Conservation (phyloP, 176 grass and related monocot genomes). For the Coix lacrymajobi region DNA sequence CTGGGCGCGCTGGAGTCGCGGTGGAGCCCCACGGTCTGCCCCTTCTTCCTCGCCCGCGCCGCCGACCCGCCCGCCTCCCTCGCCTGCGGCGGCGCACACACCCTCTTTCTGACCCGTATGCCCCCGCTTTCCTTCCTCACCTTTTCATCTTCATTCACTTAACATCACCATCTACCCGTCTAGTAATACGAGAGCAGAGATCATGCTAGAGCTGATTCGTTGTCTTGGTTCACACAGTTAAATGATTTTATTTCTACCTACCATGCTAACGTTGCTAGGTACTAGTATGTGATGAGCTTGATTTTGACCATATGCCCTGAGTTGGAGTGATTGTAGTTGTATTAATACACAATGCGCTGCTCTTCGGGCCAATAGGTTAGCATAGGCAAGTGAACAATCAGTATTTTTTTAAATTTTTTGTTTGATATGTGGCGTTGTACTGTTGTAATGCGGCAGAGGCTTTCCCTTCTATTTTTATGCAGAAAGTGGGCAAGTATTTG, state of each 20-base stretch:
- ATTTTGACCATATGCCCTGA: not conserved
- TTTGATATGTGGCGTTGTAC: not conserved
- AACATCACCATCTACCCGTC: not conserved
- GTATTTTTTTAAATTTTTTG: not conserved
- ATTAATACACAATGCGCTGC: not conserved
- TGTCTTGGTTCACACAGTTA: not conserved
- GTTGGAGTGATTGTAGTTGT: not conserved
- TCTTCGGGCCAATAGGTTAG: not conserved
- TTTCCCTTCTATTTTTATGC: conserved; percentile 13
- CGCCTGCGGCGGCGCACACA: conserved; percentile 83
- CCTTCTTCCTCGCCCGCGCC: conserved; percentile 48
- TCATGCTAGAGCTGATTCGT: not conserved
- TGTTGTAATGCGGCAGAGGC: not conserved
- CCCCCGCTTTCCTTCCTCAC: not conserved
- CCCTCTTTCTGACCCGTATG: conserved; percentile 80
- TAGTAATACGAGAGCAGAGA: not conserved
- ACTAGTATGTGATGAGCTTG: not conserved
- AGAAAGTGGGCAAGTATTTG: conserved; percentile 74
- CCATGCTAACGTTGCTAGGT: not conserved
- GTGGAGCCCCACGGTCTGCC: conserved; percentile 69
- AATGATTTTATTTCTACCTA: not conserved
- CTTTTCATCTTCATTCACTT: not conserved
- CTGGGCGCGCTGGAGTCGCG: conserved; percentile 72
- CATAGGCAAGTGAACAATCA: not conserved
- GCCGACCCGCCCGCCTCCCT: conserved; percentile 57